A percentile compares a stretch with the other conserved stretches of the same genome.
phyloP scores from a whole-genome alignment of 1,284 basidiomycete species.

The Tilletia walkeri region DNA sequence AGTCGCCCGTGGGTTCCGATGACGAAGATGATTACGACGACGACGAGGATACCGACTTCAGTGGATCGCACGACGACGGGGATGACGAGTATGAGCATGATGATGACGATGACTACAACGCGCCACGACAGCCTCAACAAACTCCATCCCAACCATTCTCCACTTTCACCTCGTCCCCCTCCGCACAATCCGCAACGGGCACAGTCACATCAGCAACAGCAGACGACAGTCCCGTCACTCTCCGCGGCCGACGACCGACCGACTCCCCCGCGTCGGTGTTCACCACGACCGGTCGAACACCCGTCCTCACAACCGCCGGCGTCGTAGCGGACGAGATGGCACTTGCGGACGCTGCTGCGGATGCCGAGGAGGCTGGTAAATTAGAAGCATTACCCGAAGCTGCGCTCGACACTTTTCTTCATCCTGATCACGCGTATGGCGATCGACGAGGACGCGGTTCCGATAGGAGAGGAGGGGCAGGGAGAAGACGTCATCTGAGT shows the following conservation, averaged over 20 bases:
- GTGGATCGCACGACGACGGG: constrained; percentile 16
- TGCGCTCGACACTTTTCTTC: neutral
- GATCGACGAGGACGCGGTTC: neutral
- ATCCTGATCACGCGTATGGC: neutral
- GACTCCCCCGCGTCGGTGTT: neutral
- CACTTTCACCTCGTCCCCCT: neutral
- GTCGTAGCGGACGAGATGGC: neutral
- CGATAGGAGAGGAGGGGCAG: no score
- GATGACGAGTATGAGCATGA: constrained; percentile 24
- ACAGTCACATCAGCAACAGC: neutral
- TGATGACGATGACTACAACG: constrained; percentile 20
- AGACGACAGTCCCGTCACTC: constrained; percentile 1
- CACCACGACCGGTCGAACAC: neutral
- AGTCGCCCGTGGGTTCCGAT: constrained; percentile 45
- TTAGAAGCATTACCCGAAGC: constrained; percentile 7
- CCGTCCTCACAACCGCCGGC: constrained; percentile 8
- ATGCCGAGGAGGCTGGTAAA: neutral
- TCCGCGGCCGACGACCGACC: neutral
- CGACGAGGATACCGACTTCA: neutral
- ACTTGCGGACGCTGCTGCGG: neutral
- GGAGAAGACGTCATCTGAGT: constrained; percentile 4
- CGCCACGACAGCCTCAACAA: no score
- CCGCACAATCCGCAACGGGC: neutral
- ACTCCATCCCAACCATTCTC: neutral
- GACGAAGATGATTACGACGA: constrained; percentile 30